Base-by-base conservation (phyloP, 2,329 filamentous ascomycete species). In the Sporothrix protearum region DNA sequence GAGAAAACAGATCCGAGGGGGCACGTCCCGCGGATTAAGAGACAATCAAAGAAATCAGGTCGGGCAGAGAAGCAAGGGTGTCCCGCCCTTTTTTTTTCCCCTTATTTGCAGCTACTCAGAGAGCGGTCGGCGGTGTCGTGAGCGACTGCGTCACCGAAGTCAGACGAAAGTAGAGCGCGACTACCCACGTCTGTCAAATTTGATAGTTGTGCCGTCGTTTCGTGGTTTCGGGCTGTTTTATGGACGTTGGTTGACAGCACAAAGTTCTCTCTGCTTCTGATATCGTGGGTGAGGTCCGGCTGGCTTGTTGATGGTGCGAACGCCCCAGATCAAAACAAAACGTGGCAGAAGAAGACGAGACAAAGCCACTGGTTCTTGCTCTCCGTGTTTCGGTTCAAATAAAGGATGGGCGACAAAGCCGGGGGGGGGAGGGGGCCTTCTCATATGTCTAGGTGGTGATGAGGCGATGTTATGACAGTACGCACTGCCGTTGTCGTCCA, bases 381-480 rank as follows among this genome's bases (percentile, higher is more conserved):
- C 67, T 59, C 55, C 53, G 49, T 72, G 71, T 72, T 72, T 72
- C 59, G 71, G 57, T 57, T 68, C 53, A 53, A 67, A 61, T 45
- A 61, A 71, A 68, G 53, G 66, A 64, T 25, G 57, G 71, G 47
- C 57, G 64, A 53, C 36, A 33, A 63, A 6, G 42, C 66, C 55
- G 55, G 64, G 53, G n/a, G n/a, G n/a, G n/a, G n/a, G n/a, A n/a
- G n/a, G n/a, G 63, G 68, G 49, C 61, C 53, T 55, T 30, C 7
- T 22, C 9, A 55, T 49, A 67, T 68, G 25, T 42, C 51, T 39
- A 47, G 45, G 51, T 67, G 69, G 61, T 66, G 61, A 49, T 57
- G 61, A 59, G 59, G 55, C n/a, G 49, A 33, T 45, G 25, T 25
- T 49, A 33, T 25, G 47, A 53, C 30, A 19, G 64, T 47, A 10